A percentile compares a stretch with the other conserved stretches of the same genome.
These are phyloP conservation scores for Pleurotus citrinopileatus DNA, from an alignment of 768 basidiomycete genomes.

Conservation along the genomic window DNA sequence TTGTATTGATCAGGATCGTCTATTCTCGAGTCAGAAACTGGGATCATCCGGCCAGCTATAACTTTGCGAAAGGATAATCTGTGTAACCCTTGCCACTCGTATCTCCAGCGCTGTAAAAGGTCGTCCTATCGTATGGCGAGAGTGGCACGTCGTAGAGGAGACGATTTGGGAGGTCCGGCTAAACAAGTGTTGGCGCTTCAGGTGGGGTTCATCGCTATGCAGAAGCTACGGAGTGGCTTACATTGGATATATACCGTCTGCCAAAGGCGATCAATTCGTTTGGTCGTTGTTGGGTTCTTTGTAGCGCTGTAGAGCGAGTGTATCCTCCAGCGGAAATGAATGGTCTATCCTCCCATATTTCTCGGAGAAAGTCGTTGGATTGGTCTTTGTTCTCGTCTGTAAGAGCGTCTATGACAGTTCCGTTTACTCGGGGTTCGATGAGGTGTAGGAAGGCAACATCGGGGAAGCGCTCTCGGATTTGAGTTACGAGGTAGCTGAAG, in stretches of 20 bases:
- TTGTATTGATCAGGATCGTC: too few species aligned
- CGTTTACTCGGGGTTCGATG: constrained; percentile 20
- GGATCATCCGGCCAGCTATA: too few species aligned
- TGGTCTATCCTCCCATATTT: constrained; percentile 26
- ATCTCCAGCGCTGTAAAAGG: constrained; percentile 23
- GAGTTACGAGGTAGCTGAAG: constrained; percentile 34
- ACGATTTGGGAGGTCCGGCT: constrained; percentile 32
- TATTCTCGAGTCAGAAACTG: too few species aligned
- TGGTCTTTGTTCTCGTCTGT: constrained; percentile 11
- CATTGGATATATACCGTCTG: constrained; percentile 30
- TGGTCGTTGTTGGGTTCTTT: constrained; percentile 22
- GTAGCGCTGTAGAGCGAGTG: constrained; percentile 26
- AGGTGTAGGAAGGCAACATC: constrained; percentile 40
- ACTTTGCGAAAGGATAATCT: constrained; percentile 24
- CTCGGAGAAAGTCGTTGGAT: constrained; percentile 23
- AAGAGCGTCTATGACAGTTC: background rate
- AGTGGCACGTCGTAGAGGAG: constrained; percentile 25
- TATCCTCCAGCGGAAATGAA: constrained; percentile 34
- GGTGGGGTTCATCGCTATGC: too few species aligned
- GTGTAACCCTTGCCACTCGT: constrained; percentile 25
- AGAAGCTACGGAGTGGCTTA: too few species aligned
- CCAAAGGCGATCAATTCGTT: constrained; percentile 31
- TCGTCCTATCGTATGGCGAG: constrained; percentile 20
- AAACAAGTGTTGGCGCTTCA: background rate
- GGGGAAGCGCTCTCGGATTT: constrained; percentile 27